Conservation (phyloP, 83 land plant genomes). For the Thuja plicata region DNA sequence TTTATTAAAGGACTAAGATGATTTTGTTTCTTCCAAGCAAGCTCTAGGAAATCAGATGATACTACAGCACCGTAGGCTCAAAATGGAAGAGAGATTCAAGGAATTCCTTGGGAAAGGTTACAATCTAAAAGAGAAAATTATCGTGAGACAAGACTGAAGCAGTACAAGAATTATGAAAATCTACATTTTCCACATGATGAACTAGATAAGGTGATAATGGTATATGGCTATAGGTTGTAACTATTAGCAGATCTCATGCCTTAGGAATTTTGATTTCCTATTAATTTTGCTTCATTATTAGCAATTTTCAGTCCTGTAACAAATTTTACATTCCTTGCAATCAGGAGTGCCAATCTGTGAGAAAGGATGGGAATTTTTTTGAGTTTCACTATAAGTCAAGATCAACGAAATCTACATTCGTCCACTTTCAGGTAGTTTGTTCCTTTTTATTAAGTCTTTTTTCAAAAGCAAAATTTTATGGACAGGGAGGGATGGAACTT, state of each 20-base stretch:
- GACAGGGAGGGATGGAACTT: background rate
- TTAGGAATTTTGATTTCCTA: background rate
- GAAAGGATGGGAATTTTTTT: no score
- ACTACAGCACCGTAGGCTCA: constrained; percentile 85
- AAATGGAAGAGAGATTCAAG: constrained; percentile 92
- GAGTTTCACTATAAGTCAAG: constrained; percentile 79
- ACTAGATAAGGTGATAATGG: constrained; percentile 58
- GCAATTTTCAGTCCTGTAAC: background rate
- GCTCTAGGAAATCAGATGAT: constrained; percentile 22
- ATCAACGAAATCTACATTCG: constrained; percentile 84
- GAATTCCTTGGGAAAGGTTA: constrained; percentile 92
- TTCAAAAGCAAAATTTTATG: no score
- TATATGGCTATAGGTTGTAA: background rate
- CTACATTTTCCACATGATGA: constrained; percentile 50
- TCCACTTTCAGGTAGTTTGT: constrained; percentile 87
- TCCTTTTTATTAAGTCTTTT: background rate
- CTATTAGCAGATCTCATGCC: background rate
- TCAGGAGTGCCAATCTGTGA: constrained; percentile 85
- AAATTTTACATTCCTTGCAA: background rate
- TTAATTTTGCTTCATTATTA: no score
- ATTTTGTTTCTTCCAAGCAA: constrained; percentile 2
- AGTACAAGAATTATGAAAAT: constrained; percentile 88
- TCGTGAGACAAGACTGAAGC: constrained; percentile 78
- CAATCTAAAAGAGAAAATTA: constrained; percentile 74
- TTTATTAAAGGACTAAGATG: background rate